Evolutionary conservation across 208 protist species (phyloP).

Genomic region (Acanthamoeba healyi): DNA sequence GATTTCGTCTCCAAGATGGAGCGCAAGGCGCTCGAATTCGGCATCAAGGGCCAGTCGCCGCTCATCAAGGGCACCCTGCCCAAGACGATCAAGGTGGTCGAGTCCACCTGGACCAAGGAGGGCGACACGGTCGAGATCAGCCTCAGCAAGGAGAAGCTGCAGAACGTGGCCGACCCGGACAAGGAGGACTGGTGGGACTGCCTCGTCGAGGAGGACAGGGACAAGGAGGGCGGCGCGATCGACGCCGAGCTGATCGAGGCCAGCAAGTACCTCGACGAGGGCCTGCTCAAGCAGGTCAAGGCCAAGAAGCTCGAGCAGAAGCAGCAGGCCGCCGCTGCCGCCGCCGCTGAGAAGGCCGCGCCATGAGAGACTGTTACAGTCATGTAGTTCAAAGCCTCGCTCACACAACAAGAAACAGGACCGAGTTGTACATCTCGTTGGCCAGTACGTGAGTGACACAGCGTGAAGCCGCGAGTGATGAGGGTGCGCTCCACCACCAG

Average conservation of each 20-base stretch:
- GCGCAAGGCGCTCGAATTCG: slow-evolving; percentile 17
- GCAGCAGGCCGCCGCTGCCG: not conserved
- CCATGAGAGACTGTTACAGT: too few species aligned
- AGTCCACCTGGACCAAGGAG: slow-evolving; percentile 62
- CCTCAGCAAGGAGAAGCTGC: slow-evolving; percentile 54
- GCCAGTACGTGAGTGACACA: too few species aligned
- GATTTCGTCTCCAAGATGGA: slow-evolving; percentile 57
- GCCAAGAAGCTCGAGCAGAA: slow-evolving; percentile 53
- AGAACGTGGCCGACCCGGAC: not conserved
- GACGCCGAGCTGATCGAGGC: slow-evolving; percentile 69
- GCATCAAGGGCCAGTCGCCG: slow-evolving; percentile 44
- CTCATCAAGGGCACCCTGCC: slow-evolving; percentile 22
- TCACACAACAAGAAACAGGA: too few species aligned
- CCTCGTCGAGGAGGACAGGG: slow-evolving; percentile 47
- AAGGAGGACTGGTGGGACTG: slow-evolving; percentile 74
- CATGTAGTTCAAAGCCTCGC: too few species aligned
- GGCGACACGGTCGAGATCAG: slow-evolving; percentile 66
- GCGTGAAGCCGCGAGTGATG: too few species aligned
- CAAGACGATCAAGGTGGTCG: slow-evolving; percentile 18
- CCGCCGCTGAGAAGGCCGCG: too few species aligned
- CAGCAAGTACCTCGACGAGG: slow-evolving; percentile 71
- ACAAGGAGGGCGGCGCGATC: slow-evolving; percentile 44
- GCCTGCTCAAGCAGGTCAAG: slow-evolving; percentile 51
- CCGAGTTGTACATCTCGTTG: too few species aligned
- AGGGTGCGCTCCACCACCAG: too few species aligned